A percentile compares a stretch with the other conserved stretches of the same genome.
Conservation (phyloP, 176 grass and related monocot genomes). For the Poa pratensis region DNA sequence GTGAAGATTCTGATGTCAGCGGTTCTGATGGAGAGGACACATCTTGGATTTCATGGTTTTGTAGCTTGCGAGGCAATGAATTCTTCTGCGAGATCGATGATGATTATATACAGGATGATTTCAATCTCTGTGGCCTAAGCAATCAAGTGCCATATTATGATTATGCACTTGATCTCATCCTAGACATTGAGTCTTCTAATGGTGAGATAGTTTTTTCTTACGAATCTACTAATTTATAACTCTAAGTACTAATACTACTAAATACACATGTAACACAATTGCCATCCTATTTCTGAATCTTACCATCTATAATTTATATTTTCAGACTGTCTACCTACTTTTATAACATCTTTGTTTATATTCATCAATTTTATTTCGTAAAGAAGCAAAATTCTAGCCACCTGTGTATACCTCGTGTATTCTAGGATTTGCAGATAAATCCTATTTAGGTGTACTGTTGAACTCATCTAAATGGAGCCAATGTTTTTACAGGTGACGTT, state of each 20-base stretch:
- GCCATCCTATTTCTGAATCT: slow-evolving; percentile 18
- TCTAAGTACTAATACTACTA: neutral
- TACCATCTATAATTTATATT: slow-evolving; percentile 9
- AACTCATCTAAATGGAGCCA: slow-evolving; percentile 20
- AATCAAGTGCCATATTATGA: slow-evolving; percentile 95
- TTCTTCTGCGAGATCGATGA: slow-evolving; percentile 99
- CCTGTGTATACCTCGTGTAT: slow-evolving; percentile 2
- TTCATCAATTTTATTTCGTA: slow-evolving; percentile 30
- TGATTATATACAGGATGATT: slow-evolving; percentile 98
- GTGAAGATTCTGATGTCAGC: slow-evolving; percentile 93
- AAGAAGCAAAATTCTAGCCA: slow-evolving; percentile 27
- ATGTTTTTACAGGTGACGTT: slow-evolving; percentile 68
- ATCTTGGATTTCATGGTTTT: slow-evolving; percentile 99
- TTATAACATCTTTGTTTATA: slow-evolving; percentile 35
- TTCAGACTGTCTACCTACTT: slow-evolving; percentile 3
- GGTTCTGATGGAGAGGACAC: slow-evolving; percentile 90
- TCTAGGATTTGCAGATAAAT: slow-evolving; percentile 18
- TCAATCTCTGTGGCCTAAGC: slow-evolving; percentile 94
- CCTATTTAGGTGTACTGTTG: slow-evolving; percentile 20
- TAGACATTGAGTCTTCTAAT: slow-evolving; percentile 94
- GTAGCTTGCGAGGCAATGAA: slow-evolving; percentile 86
- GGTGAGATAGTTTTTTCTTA: slow-evolving; percentile 62
- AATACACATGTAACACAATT: neutral
- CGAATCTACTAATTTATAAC: slow-evolving; percentile 5
- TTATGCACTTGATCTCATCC: slow-evolving; percentile 95